These are phyloP conservation scores for Stereum hirsutum DNA, from an alignment of 1,284 basidiomycete genomes.

Conservation along the genomic window DNA sequence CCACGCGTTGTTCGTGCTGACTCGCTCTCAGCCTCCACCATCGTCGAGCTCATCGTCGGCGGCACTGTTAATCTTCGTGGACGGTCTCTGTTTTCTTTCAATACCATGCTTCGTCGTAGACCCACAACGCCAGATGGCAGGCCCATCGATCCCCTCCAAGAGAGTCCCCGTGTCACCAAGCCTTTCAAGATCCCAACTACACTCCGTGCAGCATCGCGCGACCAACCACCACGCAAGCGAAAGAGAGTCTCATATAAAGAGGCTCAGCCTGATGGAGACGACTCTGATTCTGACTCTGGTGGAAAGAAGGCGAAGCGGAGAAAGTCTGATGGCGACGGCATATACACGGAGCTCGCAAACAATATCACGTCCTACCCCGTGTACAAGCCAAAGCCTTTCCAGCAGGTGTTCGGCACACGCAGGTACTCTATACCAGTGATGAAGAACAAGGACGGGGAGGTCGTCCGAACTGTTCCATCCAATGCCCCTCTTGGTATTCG, in stretches of 20 bases:
- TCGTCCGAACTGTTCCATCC: slow-evolving; percentile 56
- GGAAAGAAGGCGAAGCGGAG: slow-evolving; percentile 54
- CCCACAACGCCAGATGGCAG: slow-evolving; percentile 65
- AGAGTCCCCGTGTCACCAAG: slow-evolving; percentile 63
- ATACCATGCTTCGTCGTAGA: slow-evolving; percentile 53
- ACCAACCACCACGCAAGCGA: slow-evolving; percentile 68
- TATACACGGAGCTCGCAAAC: slow-evolving; percentile 27
- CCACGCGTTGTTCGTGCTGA: not conserved
- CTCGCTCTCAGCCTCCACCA: not conserved
- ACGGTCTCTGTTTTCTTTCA: not conserved
- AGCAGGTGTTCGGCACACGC: slow-evolving; percentile 36
- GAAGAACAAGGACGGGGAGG: slow-evolving; percentile 69
- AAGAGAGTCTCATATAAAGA: slow-evolving; percentile 79
- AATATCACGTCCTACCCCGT: slow-evolving; percentile 74
- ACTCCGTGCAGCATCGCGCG: slow-evolving; percentile 30
- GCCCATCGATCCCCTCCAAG: slow-evolving; percentile 53
- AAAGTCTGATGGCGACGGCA: slow-evolving; percentile 38
- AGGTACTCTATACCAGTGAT: slow-evolving; percentile 88
- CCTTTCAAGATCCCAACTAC: slow-evolving; percentile 74
- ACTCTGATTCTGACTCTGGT: slow-evolving; percentile 29
- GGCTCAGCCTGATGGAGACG: slow-evolving; percentile 41
- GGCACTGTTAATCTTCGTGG: no score
- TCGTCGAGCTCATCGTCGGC: no score
- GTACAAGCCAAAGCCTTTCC: slow-evolving; percentile 77
- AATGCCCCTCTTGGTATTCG: slow-evolving; percentile 83